Evolutionary conservation across 805 yeast species (phyloP).

Genomic region (Spathaspora passalidarum): DNA sequence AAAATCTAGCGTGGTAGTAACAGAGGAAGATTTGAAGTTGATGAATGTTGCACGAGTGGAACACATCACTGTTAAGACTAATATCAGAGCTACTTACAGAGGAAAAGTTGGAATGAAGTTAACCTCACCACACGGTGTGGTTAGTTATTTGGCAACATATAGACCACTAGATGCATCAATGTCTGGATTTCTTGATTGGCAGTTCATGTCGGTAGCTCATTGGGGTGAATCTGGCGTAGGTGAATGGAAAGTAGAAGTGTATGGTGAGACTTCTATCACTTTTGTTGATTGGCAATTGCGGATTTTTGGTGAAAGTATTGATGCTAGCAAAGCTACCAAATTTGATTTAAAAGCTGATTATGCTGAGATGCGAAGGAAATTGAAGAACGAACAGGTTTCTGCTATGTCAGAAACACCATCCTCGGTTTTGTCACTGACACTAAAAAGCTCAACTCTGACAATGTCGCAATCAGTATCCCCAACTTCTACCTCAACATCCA

Average conservation of each 20-base stretch:
- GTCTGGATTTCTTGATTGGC: slow-evolving; percentile 76
- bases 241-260: slow-evolving; percentile 73
- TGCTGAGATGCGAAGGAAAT: no score
- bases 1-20: slow-evolving; percentile 37
- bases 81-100: slow-evolving; percentile 59
- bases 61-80: slow-evolving; percentile 80
- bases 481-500: no score
- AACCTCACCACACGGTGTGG: slow-evolving; percentile 71
- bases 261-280: slow-evolving; percentile 23
- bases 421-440: no score
- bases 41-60: slow-evolving; percentile 73
- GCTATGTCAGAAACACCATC: no score
- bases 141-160: slow-evolving; percentile 68
- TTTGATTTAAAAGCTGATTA: slow-evolving; percentile 52
- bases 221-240: slow-evolving; percentile 90
- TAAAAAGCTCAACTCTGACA: no score
- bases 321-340: slow-evolving; percentile 57
- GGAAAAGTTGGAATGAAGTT: slow-evolving; percentile 69
- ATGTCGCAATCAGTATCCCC: no score
- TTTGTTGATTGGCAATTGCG: slow-evolving; percentile 73
- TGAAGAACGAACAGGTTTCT: no score
- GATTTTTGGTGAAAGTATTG: slow-evolving; percentile 77
- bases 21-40: slow-evolving; percentile 44
- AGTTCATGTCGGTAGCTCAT: slow-evolving; percentile 93
- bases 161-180: slow-evolving; percentile 56